Base-by-base conservation (phyloP, 2,329 filamentous ascomycete genomes). In the Blastomyces silverae region DNA sequence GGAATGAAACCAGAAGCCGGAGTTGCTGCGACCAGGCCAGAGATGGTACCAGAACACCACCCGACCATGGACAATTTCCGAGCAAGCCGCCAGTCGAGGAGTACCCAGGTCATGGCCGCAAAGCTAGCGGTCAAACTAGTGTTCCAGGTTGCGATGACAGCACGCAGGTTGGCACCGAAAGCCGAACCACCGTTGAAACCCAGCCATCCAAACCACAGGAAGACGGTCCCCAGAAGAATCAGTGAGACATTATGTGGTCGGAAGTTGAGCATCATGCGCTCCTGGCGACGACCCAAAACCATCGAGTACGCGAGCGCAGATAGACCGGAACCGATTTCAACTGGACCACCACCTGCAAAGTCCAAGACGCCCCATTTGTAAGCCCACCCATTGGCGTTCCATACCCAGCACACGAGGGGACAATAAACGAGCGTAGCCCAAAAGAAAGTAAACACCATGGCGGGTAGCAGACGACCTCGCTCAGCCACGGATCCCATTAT, bases 191-290 rank as follows among this genome's bases (percentile, higher is more conserved):
- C 94, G 83, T 99, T 99, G 86, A 99, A 99, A 64, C 92, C 94
- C 69, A 99, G 84, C 94, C 94, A 99, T 73, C 94, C 94, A 73
- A 97, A 97, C 92, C 92, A 97, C 64, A 99, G 91, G 72, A 99
- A 85, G 69, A 96, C 85, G 3, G 94, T 97, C 68, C 94, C 94
- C 71, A 97, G 88, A 0, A 94, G 92, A 79, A 99, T 96, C 73
- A 97, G 85, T 6, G 92, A 96, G 70, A 97, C 94, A 82, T 99
- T 99, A 84, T 99, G 94, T 22, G 94, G 94, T 70, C 94, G 91
- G 85, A 97, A 97, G 85, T 97, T 97, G 79, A 97, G 86, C 91
- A 97, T 97, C 92, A 97, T 97, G 82, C 92, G 94, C 82, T 97
- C 93, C 81, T 97, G 94, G 70, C 94, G 91, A 74, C 92, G 90